Base-by-base conservation (phyloP, 225 moss, liverwort and hornwort species). In the Pseudisothecium myosuroides region DNA sequence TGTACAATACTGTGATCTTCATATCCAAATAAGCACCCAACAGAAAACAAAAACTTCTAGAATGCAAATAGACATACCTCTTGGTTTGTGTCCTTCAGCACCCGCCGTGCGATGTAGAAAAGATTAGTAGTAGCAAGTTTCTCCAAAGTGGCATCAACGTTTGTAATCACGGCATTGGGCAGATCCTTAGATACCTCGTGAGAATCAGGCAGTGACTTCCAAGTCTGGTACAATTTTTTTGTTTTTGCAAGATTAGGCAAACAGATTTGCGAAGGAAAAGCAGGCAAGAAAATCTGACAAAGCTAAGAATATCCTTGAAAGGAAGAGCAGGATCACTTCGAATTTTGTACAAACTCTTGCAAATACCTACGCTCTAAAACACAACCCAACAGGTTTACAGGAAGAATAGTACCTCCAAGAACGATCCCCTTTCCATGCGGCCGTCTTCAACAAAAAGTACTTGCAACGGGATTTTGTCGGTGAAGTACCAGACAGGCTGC, bases 141-240 rank as follows among this genome's bases (percentile, higher is more conserved):
- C 92, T 97, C 96, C 90, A 97, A 37, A 54, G 96, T 96, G 41
- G 92, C 94, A 56, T 98, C 97, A 22, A 95, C 91, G 90, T 93
- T 96, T 63, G 89, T 88, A 82, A 98, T 94, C 80, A 96, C 55
- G 32, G 96, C 96, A 85, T 96, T 96, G 39, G 97, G 98, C 63
- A 98, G 88, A 73, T 98, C 96, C 93, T 97, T 97, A 16, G 98
- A 94, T 80, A 97, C 95, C 88, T 98, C 97, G 85, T 96, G 96
- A 20, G 98, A 98, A 92, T 98, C 98, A 63, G 98, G 97, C 67
- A 98, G 92, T 43, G 97, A 91, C 92, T 97, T 98, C 98, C 98
- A 98, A 32, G 97, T 97, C 97, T 98, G 95, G 29, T 56, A 34
- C 64, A 32, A 1, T 52, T 36, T 26, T 63, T 22, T 24, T 16